Evolutionary conservation across 805 yeast species (phyloP).

Genomic region (Candida ipomoeae): DNA sequence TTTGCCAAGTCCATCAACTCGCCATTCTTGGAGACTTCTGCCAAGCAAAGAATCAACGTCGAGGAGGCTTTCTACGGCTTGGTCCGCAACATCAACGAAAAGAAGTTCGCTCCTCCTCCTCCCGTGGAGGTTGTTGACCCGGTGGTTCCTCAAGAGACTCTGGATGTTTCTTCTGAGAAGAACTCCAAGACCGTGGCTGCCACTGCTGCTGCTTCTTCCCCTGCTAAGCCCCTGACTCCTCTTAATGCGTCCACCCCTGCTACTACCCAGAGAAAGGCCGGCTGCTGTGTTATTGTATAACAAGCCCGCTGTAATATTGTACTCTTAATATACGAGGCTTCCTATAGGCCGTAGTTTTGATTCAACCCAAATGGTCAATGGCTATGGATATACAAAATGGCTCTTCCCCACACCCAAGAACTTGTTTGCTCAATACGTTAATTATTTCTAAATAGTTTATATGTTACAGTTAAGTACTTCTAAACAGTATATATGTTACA

Average conservation of each 20-base stretch:
- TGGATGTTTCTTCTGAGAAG: conserved; percentile 1
- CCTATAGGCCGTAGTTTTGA: too few species aligned
- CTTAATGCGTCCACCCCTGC: conserved; percentile 4
- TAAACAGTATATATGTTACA: too few species aligned
- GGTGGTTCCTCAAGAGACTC: background rate
- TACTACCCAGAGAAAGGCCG: conserved; percentile 13
- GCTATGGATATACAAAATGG: too few species aligned
- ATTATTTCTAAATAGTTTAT: too few species aligned
- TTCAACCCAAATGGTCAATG: too few species aligned
- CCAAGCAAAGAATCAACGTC: conserved; percentile 86
- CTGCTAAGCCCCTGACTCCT: background rate
- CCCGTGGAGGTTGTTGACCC: conserved; percentile 2
- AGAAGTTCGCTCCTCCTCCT: conserved; percentile 5
- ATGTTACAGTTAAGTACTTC: too few species aligned
- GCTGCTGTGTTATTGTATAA: conserved; percentile 20
- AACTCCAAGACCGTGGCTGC: conserved; percentile 1
- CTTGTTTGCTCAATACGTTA: too few species aligned
- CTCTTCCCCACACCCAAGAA: too few species aligned
- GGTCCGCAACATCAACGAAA: conserved; percentile 50
- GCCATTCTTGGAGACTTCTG: conserved; percentile 87
- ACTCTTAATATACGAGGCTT: background rate
- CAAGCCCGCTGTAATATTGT: background rate
- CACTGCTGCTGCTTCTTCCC: background rate
- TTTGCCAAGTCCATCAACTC: conserved; percentile 65
- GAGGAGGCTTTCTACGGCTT: conserved; percentile 75